phyloP scores from a whole-genome alignment of 441 rosid genomes.

The Breynia disticha region DNA sequence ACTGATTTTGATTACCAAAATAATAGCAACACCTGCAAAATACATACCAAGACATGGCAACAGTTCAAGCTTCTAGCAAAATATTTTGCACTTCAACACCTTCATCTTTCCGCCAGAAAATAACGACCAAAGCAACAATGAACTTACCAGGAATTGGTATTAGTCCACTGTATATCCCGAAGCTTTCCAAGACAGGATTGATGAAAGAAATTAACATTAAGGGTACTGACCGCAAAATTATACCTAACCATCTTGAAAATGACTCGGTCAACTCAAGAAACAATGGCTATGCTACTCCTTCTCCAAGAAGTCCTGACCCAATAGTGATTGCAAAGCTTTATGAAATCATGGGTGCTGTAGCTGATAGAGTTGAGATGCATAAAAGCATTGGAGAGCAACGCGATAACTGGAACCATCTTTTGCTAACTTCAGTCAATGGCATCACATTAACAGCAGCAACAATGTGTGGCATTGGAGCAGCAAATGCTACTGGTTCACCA shows the following conservation, averaged over 20 bases:
- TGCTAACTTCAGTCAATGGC: slow-evolving; percentile 25
- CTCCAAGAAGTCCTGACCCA: slow-evolving; percentile 18
- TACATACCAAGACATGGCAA: slow-evolving; percentile 14
- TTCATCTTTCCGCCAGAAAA: neutral
- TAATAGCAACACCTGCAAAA: neutral
- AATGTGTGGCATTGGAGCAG: slow-evolving; percentile 22
- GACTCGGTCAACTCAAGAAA: neutral
- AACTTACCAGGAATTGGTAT: slow-evolving; percentile 12
- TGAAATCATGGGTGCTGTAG: slow-evolving; percentile 21
- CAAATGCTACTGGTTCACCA: slow-evolving; percentile 3
- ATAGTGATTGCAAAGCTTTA: slow-evolving; percentile 18
- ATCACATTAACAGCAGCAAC: slow-evolving; percentile 25
- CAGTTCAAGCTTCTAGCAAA: slow-evolving; percentile 19
- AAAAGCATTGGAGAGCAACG: slow-evolving; percentile 24
- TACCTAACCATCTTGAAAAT: slow-evolving; percentile 7
- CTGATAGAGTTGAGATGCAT: slow-evolving; percentile 28
- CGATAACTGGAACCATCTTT: slow-evolving; percentile 29
- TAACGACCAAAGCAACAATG: slow-evolving; percentile 8
- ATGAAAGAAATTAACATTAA: slow-evolving; percentile 8
- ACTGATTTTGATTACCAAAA: too few relatives aligned
- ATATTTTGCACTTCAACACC: slow-evolving; percentile 8
- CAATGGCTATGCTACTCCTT: neutral
- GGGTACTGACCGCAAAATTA: slow-evolving; percentile 5
- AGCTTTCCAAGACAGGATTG: slow-evolving; percentile 7
- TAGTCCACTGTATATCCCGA: neutral